Evolutionary conservation across 2,329 filamentous ascomycete genomes (phyloP).

Genomic region (Pseudogymnoascus sp.): DNA sequence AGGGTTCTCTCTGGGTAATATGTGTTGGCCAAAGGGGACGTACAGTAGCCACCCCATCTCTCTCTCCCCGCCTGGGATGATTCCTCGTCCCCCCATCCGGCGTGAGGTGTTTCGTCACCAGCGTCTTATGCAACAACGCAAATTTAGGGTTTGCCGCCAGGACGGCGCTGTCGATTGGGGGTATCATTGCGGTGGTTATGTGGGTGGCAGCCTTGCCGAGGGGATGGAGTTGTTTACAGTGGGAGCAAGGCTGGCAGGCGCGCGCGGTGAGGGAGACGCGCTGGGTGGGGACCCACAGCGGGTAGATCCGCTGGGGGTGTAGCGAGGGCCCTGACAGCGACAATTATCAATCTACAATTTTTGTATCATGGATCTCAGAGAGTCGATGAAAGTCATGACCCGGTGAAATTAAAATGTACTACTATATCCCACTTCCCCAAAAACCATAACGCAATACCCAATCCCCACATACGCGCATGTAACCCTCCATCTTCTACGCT

Average conservation of each 20-base stretch:
- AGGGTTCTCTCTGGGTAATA: too few species aligned
- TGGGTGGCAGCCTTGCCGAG: background rate
- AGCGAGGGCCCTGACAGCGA: background rate
- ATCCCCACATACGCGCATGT: background rate
- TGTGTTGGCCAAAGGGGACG: too few species aligned
- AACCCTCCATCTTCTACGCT: background rate
- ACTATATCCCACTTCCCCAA: too few species aligned
- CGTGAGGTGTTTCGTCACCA: constrained; percentile 48
- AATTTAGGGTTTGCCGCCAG: constrained; percentile 52
- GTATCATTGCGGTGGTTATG: constrained; percentile 45
- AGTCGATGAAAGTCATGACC: too few species aligned
- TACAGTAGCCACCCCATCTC: constrained; percentile 43
- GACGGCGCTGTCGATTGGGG: constrained; percentile 47
- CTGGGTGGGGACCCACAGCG: background rate
- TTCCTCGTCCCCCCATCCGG: constrained; percentile 49
- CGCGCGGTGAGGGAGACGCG: background rate
- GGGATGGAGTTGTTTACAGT: background rate
- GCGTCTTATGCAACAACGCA: constrained; percentile 46
- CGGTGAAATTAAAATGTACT: too few species aligned
- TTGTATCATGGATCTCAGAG: too few species aligned
- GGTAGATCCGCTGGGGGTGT: background rate
- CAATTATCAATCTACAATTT: too few species aligned
- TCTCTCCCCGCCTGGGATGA: constrained; percentile 42
- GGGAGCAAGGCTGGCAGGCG: background rate
- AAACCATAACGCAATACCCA: too few species aligned